A percentile compares a stretch with the other conserved stretches of the same genome.
These are phyloP conservation scores for Coriaria nepalensis DNA, from an alignment of 306 rosid species.

Conservation along the genomic window DNA sequence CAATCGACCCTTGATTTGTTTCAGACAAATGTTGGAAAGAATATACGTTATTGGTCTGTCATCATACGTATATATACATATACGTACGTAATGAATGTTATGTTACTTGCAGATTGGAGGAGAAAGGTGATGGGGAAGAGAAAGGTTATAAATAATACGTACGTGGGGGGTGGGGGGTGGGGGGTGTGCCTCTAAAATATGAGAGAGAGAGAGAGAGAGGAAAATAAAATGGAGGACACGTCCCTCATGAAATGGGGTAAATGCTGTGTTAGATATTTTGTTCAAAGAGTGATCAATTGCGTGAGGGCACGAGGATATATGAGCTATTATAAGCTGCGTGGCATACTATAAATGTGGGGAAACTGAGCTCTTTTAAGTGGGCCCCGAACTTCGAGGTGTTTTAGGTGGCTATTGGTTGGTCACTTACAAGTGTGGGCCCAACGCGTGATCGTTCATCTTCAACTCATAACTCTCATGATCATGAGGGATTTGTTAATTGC, in stretches of 20 bases:
- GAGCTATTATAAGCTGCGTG: background rate
- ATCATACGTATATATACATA: too few relatives aligned
- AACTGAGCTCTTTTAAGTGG: too few relatives aligned
- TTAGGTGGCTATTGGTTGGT: background rate
- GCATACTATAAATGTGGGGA: background rate
- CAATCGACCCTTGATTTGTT: background rate
- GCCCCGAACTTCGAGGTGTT: constrained; percentile 1
- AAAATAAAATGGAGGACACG: constrained; percentile 22
- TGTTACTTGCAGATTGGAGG: background rate
- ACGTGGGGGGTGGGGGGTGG: too few relatives aligned
- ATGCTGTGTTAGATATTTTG: constrained; percentile 18
- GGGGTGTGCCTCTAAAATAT: too few relatives aligned
- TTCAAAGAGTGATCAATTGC: constrained; percentile 19
- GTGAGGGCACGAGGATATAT: constrained; percentile 59
- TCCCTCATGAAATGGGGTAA: constrained; percentile 42
- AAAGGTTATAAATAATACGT: too few relatives aligned
- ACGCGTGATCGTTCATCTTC: constrained; percentile 13
- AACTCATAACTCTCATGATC: constrained; percentile 10
- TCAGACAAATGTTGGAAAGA: too few relatives aligned
- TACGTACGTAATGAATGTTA: too few relatives aligned
- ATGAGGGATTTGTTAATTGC: constrained; percentile 7
- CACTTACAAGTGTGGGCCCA: constrained; percentile 10
- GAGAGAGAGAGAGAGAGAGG: constrained; percentile 6
- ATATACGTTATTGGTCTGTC: too few relatives aligned
- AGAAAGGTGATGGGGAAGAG: too few relatives aligned